phyloP scores from a whole-genome alignment of 805 yeast genomes.

The Metschnikowia arizonensis region DNA sequence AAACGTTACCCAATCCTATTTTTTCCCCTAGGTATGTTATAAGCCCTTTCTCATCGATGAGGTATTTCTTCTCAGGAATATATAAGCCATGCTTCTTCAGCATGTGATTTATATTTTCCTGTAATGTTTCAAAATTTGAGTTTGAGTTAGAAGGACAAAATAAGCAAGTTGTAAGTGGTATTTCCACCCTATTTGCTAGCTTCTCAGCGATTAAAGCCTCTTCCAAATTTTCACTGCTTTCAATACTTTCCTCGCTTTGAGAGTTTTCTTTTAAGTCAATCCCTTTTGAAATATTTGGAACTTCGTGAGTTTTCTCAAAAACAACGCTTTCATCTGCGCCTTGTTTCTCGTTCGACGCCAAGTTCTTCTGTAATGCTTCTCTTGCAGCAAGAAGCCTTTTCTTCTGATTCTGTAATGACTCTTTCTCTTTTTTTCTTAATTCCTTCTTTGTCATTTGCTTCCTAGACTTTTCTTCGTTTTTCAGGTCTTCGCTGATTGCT shows the following conservation, averaged over 20 bases:
- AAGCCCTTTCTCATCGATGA: slow-evolving; percentile 67
- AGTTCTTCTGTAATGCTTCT: slow-evolving; percentile 17
- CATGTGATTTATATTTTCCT: slow-evolving; percentile 65
- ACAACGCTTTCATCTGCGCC: background rate
- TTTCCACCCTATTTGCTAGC: slow-evolving; percentile 42
- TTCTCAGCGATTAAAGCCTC: slow-evolving; percentile 45
- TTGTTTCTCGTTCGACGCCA: slow-evolving; percentile 1
- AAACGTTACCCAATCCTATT: slow-evolving; percentile 77
- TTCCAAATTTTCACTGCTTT: slow-evolving; percentile 26
- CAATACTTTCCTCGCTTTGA: background rate
- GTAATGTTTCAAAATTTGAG: slow-evolving; percentile 33
- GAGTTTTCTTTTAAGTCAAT: background rate
- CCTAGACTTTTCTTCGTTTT: slow-evolving; percentile 14
- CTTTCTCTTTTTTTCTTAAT: slow-evolving; percentile 46
- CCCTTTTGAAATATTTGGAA: background rate
- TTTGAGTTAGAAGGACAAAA: slow-evolving; percentile 42
- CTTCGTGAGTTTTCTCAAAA: background rate
- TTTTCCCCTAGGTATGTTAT: slow-evolving; percentile 73
- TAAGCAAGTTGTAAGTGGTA: slow-evolving; percentile 47
- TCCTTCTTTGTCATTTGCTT: slow-evolving; percentile 46
- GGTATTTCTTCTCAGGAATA: slow-evolving; percentile 74
- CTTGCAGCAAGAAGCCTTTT: slow-evolving; percentile 36
- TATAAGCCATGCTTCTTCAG: slow-evolving; percentile 75
- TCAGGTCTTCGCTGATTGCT: slow-evolving; percentile 18
- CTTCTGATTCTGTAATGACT: slow-evolving; percentile 46